These are phyloP conservation scores for Rutstroemia sp. DNA, from an alignment of 2,329 filamentous ascomycete species.

Conservation along the genomic window DNA sequence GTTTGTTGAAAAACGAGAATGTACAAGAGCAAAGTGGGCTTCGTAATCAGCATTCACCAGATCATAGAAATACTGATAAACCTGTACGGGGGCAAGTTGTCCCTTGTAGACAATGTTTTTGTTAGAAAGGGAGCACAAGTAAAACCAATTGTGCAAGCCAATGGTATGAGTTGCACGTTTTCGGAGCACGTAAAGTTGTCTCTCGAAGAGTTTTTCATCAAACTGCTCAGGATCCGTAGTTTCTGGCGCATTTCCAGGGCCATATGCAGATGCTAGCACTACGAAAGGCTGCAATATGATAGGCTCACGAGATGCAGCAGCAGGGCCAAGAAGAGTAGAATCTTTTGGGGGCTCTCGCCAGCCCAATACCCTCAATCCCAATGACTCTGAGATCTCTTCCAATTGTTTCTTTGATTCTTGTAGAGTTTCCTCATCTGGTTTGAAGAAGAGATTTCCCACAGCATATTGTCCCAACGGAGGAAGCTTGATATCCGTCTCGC, in stretches of 20 bases:
- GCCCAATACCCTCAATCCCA: constrained; percentile 85
- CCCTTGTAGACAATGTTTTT: constrained; percentile 99
- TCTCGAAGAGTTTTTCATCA: constrained; percentile 80
- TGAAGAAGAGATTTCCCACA: constrained; percentile 97
- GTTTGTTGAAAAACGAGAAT: constrained; percentile 97
- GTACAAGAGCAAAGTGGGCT: constrained; percentile 91
- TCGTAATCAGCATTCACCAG: constrained; percentile 95
- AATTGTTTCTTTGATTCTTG: constrained; percentile 88
- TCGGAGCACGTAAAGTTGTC: constrained; percentile 86
- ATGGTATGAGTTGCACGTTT: constrained; percentile 94
- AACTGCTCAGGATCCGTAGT: constrained; percentile 71
- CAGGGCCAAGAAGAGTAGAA: constrained; percentile 85
- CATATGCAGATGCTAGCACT: constrained; percentile 79
- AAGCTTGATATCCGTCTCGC: constrained; percentile 79
- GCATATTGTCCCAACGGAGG: constrained; percentile 90
- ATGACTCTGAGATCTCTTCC: constrained; percentile 82
- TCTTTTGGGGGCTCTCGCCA: constrained; percentile 96
- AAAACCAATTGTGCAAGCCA: constrained; percentile 97
- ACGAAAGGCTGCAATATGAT: constrained; percentile 94
- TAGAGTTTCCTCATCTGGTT: constrained; percentile 84
- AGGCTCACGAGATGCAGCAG: constrained; percentile 88
- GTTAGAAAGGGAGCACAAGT: constrained; percentile 89
- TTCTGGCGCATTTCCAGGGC: constrained; percentile 70
- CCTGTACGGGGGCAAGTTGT: constrained; percentile 86
- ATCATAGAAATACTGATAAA: constrained; percentile 98